Evolutionary conservation across 2,329 filamentous ascomycete genomes (phyloP).

Genomic region (Xylaria multiplex): DNA sequence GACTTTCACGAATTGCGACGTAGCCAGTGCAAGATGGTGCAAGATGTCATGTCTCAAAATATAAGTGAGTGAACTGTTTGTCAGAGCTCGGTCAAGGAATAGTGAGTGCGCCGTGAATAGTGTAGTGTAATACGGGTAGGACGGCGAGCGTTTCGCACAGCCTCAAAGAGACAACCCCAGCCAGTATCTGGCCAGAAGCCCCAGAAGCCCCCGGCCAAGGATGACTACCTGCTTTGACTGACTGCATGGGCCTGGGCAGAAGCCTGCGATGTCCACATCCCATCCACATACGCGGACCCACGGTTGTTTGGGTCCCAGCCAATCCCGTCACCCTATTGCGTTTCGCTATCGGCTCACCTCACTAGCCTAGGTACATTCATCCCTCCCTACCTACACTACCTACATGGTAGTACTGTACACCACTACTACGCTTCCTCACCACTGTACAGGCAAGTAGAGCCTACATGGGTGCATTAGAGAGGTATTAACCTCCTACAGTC

Average conservation of each 20-base stretch:
- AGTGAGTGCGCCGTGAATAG: not conserved
- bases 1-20: no score
- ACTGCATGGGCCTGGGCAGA: constrained; percentile 4
- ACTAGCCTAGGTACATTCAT: not conserved
- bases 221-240: constrained; percentile 16
- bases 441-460: not conserved
- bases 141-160: constrained; percentile 31
- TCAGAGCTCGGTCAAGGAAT: no score
- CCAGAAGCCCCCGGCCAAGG: constrained; percentile 1
- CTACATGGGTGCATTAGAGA: not conserved
- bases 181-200: no score
- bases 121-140: constrained; percentile 14
- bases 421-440: not conserved
- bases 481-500: not conserved
- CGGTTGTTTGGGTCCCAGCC: constrained; percentile 10
- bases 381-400: not conserved
- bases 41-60: no score
- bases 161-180: constrained; percentile 17
- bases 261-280: not conserved
- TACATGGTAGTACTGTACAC: not conserved
- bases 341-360: constrained; percentile 1
- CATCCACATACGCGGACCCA: not conserved
- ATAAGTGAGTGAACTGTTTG: no score
- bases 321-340: constrained; percentile 5
- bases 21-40: no score